Evolutionary conservation across 2,329 filamentous ascomycete genomes (phyloP), one percentile per base, ranked within the genome.

Genomic region (Xylariaceae sp.): DNA sequence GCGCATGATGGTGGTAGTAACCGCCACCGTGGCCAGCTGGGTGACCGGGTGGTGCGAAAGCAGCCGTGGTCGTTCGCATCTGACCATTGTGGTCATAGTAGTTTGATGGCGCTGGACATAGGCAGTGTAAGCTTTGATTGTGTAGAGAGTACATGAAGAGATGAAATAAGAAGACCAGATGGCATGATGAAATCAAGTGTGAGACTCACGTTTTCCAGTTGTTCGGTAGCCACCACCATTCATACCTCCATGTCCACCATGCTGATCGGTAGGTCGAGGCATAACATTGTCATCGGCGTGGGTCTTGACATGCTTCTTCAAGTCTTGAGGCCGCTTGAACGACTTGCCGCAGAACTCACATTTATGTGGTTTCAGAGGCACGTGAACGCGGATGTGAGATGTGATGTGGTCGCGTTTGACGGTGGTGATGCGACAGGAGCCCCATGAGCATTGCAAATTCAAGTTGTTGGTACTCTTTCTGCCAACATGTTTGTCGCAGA

Each of bases 251-350:
- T 75, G 72, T 45, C 70, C 71, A n/a, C 67, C 68, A 49, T 75
- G 72, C 45, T 69, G 72, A 49, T 81, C 78, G 22, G 70, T 70
- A 12, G 72, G 69, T 37, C 77, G 71, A 21, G 78, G 71, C 34
- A 83, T 74, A 33, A 95, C 88, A 34, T 90, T 94, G 70, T 96
- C 92, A 63, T 97, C 92, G 59, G 92, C 92, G 65, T 97, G 92
- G 4, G 92, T 97, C 83, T 97, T 98, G 69, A 97, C 90, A 67
- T 98, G 93, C 76, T 98, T 98, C 82, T 98, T 97, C 61, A 98
- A 69, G 74, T 98, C 93, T 73, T 98, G 93, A 2, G 93, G 93
- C 25, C 93, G 87, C 81, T 98, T 98, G 79, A 98, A 98, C 2
- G 91, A 91, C 76, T 98, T 98, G 65, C 89, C 89, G 65, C 93